A percentile compares a stretch with the other conserved stretches of the same genome.
phyloP scores from a whole-genome alignment of 225 moss, liverwort and hornwort species.

The Pleurozium schreberi region DNA sequence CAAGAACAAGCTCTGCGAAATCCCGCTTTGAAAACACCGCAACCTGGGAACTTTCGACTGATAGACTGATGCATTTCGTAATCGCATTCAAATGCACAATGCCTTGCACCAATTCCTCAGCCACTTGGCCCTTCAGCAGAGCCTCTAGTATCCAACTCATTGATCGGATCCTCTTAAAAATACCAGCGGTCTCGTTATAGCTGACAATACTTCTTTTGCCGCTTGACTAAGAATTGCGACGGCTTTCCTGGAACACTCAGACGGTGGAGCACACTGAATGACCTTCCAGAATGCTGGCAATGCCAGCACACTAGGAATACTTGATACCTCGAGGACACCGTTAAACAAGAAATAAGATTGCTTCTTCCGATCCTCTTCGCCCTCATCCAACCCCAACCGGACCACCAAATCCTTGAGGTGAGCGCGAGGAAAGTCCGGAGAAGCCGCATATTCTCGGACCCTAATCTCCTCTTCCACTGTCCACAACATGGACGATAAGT shows the following conservation, averaged over 20 bases:
- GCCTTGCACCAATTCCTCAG: not conserved
- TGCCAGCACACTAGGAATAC: not conserved
- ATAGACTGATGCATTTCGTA: not conserved
- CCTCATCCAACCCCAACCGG: not conserved
- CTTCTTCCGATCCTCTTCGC: not conserved
- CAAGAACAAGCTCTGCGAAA: not conserved
- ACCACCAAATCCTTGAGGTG: not conserved
- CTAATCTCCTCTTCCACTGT: not conserved
- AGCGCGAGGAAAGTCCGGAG: not conserved
- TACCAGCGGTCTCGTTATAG: no score
- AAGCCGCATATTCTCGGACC: not conserved
- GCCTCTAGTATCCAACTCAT: not conserved
- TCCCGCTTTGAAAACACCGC: rapidly evolving
- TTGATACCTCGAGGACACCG: not conserved
- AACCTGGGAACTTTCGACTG: rapidly evolving
- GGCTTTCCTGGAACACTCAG: not conserved
- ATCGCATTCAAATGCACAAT: not conserved
- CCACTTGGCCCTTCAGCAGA: not conserved
- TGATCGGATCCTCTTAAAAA: not conserved
- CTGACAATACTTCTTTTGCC: not conserved
- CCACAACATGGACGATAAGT: not conserved
- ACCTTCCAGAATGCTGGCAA: not conserved
- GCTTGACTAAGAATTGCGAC: not conserved
- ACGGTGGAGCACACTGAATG: not conserved
- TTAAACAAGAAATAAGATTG: not conserved